These are phyloP conservation scores for Telfairia occidentalis DNA, from an alignment of 331 rosid genomes.

Conservation along the genomic window DNA sequence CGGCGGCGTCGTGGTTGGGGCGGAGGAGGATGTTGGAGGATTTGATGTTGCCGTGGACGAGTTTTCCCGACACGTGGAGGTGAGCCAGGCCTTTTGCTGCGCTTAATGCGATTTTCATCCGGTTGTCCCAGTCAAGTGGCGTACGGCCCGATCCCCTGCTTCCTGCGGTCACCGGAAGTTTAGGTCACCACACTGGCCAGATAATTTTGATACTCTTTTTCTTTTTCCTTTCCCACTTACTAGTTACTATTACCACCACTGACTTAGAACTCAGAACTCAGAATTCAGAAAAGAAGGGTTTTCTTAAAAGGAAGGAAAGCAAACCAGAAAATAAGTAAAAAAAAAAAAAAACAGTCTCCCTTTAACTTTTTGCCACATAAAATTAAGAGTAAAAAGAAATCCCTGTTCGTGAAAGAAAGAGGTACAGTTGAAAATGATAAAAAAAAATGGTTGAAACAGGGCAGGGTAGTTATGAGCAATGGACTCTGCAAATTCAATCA, in stretches of 20 bases:
- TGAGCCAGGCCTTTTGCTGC: constrained; percentile 80
- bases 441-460: background rate
- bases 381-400: background rate
- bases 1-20: constrained; percentile 62
- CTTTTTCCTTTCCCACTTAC: background rate
- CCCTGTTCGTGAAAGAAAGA: background rate
- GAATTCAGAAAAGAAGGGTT: background rate
- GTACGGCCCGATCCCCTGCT: constrained; percentile 60
- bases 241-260: background rate
- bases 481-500: background rate
- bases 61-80: constrained; percentile 71
- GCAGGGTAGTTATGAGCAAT: background rate
- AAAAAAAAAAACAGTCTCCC: background rate
- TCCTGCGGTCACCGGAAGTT: constrained; percentile 34
- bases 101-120: constrained; percentile 66
- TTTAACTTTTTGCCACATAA: background rate
- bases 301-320: constrained; percentile 9
- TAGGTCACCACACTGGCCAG: background rate
- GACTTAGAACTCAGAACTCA: too few relatives aligned
- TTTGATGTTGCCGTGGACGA: constrained; percentile 79
- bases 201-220: background rate
- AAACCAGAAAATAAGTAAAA: background rate
- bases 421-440: background rate
- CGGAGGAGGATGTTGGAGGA: constrained; percentile 81
- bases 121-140: constrained; percentile 74